A percentile compares a stretch with the other conserved stretches of the same genome.
Evolutionary conservation across 1,139 yeast species (phyloP).

Genomic region (Candida sp.): DNA sequence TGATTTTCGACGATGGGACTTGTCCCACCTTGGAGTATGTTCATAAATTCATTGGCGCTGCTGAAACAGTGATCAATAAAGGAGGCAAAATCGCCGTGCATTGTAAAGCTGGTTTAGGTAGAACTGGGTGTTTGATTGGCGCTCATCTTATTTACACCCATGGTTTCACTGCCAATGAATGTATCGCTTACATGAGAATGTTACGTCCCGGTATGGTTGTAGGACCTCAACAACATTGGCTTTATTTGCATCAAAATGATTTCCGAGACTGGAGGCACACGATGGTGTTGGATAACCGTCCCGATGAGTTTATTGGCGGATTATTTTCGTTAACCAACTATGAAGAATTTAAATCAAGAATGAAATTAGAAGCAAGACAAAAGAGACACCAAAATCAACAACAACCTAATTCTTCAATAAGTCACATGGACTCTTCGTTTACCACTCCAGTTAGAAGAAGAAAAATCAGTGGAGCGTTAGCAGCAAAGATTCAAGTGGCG

Average conservation of each 20-base stretch:
- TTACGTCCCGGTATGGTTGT: constrained; percentile 99
- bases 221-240: constrained; percentile 99
- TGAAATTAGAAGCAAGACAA: constrained; percentile 46
- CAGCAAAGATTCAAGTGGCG: constrained; percentile 66
- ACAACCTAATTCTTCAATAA: constrained; percentile 26
- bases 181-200: constrained; percentile 95
- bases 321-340: constrained; percentile 66
- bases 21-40: constrained; percentile 95
- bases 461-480: constrained; percentile 66
- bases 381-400: constrained; percentile 34
- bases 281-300: constrained; percentile 72
- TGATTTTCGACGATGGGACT: constrained; percentile 97
- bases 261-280: constrained; percentile 96
- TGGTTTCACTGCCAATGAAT: constrained; percentile 96
- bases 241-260: constrained; percentile 91
- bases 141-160: constrained; percentile 95
- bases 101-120: constrained; percentile 96
- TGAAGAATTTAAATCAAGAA: constrained; percentile 47
- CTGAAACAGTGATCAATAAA: constrained; percentile 77
- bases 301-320: constrained; percentile 76
- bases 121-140: constrained; percentile 97
- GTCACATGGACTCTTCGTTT: constrained; percentile 44
- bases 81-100: constrained; percentile 97
- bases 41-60: constrained; percentile 90
- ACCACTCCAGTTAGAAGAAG: constrained; percentile 75